Percentiles rank a stretch among this genome's conserved stretches.
These are phyloP conservation scores for Podospora comata DNA, from an alignment of 495 filamentous ascomycete genomes.

Conservation along the genomic window DNA sequence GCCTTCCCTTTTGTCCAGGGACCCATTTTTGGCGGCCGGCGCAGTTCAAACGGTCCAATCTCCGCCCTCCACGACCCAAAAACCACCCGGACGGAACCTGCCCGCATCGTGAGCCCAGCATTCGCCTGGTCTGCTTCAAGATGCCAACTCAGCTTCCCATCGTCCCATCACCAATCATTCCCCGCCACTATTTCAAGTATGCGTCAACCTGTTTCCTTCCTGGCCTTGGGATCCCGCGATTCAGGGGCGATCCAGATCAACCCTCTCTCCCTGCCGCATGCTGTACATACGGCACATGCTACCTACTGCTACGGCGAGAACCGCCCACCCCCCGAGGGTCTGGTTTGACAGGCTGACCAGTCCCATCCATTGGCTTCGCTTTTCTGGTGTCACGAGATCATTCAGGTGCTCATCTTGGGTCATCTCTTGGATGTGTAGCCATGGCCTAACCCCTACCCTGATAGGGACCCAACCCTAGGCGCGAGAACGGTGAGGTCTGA, in stretches of 20 bases:
- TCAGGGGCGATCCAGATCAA: conserved; percentile 5
- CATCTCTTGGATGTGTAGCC: too few relatives aligned
- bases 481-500: not conserved
- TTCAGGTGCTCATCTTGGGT: not conserved
- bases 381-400: not conserved
- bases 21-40: conserved; percentile 26
- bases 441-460: not conserved
- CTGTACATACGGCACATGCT: not conserved
- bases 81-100: conserved; percentile 27
- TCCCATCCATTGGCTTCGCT: not conserved
- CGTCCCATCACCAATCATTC: conserved; percentile 27
- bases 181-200: conserved; percentile 25
- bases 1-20: conserved; percentile 20
- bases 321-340: not conserved
- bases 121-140: conserved; percentile 25
- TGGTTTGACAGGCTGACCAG: not conserved
- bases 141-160: conserved; percentile 30
- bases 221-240: conserved; percentile 6
- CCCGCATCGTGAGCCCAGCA: conserved; percentile 26
- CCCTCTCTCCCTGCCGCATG: not conserved
- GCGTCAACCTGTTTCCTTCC: conserved; percentile 4
- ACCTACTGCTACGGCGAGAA: not conserved
- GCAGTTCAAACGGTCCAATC: conserved; percentile 27
- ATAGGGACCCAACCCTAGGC: not conserved
- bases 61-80: conserved; percentile 32